Base-by-base conservation (phyloP, 2,329 filamentous ascomycete species). In the Cladosporium cucumerinum region DNA sequence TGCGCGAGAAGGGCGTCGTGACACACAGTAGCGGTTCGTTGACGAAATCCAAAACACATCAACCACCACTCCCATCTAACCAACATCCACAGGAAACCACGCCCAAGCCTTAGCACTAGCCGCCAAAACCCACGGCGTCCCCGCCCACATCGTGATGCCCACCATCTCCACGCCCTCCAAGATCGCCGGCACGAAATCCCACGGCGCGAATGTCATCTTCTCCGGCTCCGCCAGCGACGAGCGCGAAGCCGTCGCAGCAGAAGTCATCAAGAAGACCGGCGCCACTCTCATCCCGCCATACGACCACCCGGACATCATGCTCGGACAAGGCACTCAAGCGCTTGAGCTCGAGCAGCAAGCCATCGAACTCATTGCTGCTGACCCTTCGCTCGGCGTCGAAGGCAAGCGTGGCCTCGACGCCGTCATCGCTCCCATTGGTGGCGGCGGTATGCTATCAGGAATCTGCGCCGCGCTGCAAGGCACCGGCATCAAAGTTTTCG, bases 81-180 rank as follows among this genome's bases (percentile, higher is more conserved):
- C 23, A 63, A 21, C 5, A 36, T 34, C 18, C 39, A 12, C 39
- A 93, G 92, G 93, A 66, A 97, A 97, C 79, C 93, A 97, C 75
- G 93, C 93, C 0, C 92, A 96, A 81, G 93, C 93, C 2, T 86
- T 97, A 64, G 86, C 93, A 1, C 88, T 97, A 61, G 93, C 93
- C 0, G 92, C 93, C 2, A 82, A 82, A n/a, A 87, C 87, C 49
- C 86, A 89, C 73, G 80, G 82, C 63, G 87, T 97, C 69, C 88
- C 89, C 16, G 91, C 91, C 0, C 86, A 93, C 80, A 93, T 97
- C 73, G 87, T 97, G 65, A 97, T 97, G 93, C 93, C 93, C 0
- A 76, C 79, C 23, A 94, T 94, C 74, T 89, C 89, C 61, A 88
- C 90, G 0, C 85, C 90, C n/a, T 87, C 87, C 68, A 97, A 97